Evolutionary conservation across 768 basidiomycete species (phyloP), one percentile per base, ranked within the genome.

Genomic region (Rhizopogon salebrosus): DNA sequence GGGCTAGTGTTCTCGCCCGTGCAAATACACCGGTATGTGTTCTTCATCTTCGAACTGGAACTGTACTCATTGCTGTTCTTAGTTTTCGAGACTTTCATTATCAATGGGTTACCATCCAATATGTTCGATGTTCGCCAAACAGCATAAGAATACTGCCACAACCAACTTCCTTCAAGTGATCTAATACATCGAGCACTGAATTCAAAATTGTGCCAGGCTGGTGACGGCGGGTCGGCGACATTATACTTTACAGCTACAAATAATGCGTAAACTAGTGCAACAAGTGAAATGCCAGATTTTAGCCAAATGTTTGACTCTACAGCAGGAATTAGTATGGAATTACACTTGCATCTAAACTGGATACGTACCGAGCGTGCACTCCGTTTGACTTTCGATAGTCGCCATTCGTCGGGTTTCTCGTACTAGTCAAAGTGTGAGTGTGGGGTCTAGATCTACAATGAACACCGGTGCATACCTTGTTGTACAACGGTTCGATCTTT

Each of bases 401-500:
- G 80, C 95, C 95, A 98, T 66, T 94, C 91, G 70, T 93, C 92
- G 31, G 89, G 84, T 64, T 92, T 92, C 75, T 94, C 92, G 70
- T 89, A 93, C 73, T 76, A 55, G 26, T 11, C 42, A 35, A 18
- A 42, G 23, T 24, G 40, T 48, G 26, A 39, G 55, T 51, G 50
- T 56, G 45, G 8, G 14, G 27, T 34, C 6, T 37, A 46, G 8
- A 3, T 16, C 45, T 26, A 13, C 23, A 11, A 16, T 42, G 5
- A 20, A 49, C n/a, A 27, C 38, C 3, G 9, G n/a, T 13, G 57
- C 66, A 37, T 60, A 75, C 75, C 67, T 95, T 93, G 78, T 98
- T 97, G 75, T 71, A 97, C 65, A 98, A 69, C 7, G 95, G 95
- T 65, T 95, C 92, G 58, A 97, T 97, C 82, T 94, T 97, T 76